Base-by-base conservation (phyloP, 2,329 filamentous ascomycete genomes). In the Didymella glomerata region DNA sequence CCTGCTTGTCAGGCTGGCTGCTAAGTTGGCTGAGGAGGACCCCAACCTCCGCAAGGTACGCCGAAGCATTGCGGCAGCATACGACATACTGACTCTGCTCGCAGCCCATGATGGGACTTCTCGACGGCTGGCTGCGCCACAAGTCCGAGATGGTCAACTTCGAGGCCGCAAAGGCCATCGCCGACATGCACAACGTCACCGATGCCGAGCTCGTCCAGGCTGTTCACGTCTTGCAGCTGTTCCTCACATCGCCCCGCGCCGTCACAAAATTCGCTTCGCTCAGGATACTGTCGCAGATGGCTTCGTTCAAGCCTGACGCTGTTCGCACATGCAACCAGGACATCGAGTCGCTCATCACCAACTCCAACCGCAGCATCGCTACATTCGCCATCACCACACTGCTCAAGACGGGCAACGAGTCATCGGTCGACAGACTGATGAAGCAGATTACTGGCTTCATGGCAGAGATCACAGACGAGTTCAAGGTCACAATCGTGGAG, bases 401-500 rank as follows among this genome's bases (percentile, higher is more conserved):
- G 27, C 89, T 99, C 65, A 98, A 98, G 86, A 99, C 95, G 11
- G 95, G 95, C 61, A 99, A 98, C 75, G 95, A 99, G 80, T 92
- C 92, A 38, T 97, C 93, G 68, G 95, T 99, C 44, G 95, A 99
- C 77, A 89, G 95, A 53, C 81, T 99, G 67, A 97, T 99, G 93
- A 97, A 97, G 85, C 93, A 98, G 78, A 98, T 99, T 63, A 93
- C 92, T 24, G 90, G 91, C 38, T 97, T 99, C 82, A 98, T 99
- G 95, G 92, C 93, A 4, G 95, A 98, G 79, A 98, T 98, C 67
- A 97, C 94, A 7, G 95, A 99, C 75, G 95, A 99, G 79, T 99
- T 99, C 85, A 99, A 98, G 84, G 97, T 99, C 68, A 99, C 95
- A n/a, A 97, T 99, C 72, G 94, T 99, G 42, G 95, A 99, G 79